Percentiles rank a stretch among this genome's conserved stretches.
phyloP scores from a whole-genome alignment of 2,329 filamentous ascomycete genomes.

The Alternaria alternata region DNA sequence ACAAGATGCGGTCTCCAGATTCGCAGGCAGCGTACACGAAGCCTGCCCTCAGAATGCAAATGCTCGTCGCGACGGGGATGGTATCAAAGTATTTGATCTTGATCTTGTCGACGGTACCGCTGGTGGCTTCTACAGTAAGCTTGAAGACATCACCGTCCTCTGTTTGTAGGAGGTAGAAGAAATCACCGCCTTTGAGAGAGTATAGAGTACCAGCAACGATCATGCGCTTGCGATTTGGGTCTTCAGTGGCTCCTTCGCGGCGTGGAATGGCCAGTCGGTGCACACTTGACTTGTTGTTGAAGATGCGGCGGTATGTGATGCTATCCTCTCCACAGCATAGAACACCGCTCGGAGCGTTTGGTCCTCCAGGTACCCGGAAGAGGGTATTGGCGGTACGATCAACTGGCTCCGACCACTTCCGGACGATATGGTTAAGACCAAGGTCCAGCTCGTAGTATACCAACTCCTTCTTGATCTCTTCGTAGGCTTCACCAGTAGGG shows the following conservation, averaged over 20 bases:
- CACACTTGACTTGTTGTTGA: conserved; percentile 72
- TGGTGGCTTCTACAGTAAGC: conserved; percentile 88
- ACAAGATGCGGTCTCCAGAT: conserved; percentile 91
- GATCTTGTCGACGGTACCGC: conserved; percentile 69
- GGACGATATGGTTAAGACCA: conserved; percentile 94
- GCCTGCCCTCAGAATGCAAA: conserved; percentile 94
- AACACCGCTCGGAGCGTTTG: conserved; percentile 92
- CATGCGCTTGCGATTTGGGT: conserved; percentile 85
- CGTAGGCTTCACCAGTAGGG: conserved; percentile 80
- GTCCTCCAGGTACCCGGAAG: conserved; percentile 94
- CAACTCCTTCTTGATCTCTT: conserved; percentile 85
- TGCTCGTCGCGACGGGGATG: conserved; percentile 82
- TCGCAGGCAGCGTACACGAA: conserved; percentile 94
- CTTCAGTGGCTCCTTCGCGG: conserved; percentile 85
- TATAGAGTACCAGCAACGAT: conserved; percentile 97
- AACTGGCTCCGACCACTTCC: conserved; percentile 94
- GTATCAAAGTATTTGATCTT: conserved; percentile 99
- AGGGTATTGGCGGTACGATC: conserved; percentile 88
- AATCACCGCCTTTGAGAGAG: conserved; percentile 86
- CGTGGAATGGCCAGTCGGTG: conserved; percentile 90
- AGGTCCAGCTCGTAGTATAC: conserved; percentile 98
- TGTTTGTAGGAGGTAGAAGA: conserved; percentile 95
- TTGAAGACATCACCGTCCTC: conserved; percentile 99
- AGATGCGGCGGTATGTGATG: conserved; percentile 96
- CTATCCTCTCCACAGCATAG: conserved; percentile 94